Conservation (phyloP, 106 monocot genomes). For the Triglochin maritima region DNA sequence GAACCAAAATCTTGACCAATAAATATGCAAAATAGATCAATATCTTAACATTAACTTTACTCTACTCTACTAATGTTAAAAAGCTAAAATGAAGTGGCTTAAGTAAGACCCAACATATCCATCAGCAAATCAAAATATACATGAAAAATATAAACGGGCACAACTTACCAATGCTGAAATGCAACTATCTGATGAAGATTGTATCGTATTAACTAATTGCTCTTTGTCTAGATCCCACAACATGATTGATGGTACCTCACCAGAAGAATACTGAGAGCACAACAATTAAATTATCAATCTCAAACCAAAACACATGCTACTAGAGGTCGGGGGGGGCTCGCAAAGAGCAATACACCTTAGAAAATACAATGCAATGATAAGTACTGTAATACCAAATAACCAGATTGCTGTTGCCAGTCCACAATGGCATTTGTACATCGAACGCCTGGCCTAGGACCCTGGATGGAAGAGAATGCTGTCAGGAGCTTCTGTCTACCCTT, state of each 20-base stretch:
- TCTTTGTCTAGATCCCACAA: slow-evolving; percentile 95
- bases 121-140: background rate
- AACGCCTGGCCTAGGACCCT: slow-evolving; percentile 32
- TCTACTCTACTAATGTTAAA: too few relatives aligned
- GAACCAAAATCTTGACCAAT: too few relatives aligned
- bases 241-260: slow-evolving; percentile 53
- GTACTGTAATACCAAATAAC: slow-evolving; percentile 47
- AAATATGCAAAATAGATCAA: too few relatives aligned
- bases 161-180: slow-evolving; percentile 62
- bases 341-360: too few relatives aligned
- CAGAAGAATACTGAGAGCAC: slow-evolving; percentile 59
- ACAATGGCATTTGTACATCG: slow-evolving; percentile 50
- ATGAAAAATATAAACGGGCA: background rate
- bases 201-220: slow-evolving; percentile 49
- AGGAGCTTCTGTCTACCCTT: slow-evolving; percentile 75
- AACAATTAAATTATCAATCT: background rate
- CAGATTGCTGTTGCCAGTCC: slow-evolving; percentile 93
- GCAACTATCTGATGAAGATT: slow-evolving; percentile 45
- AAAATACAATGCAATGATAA: background rate
- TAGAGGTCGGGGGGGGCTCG: too few relatives aligned
- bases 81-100: too few relatives aligned
- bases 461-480: slow-evolving; percentile 87
- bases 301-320: background rate
- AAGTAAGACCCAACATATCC: too few relatives aligned
- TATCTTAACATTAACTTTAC: too few relatives aligned